Evolutionary conservation across 1,284 basidiomycete genomes (phyloP), one percentile per base, ranked within the genome.

Genomic region (Moesziomyces aphidis): DNA sequence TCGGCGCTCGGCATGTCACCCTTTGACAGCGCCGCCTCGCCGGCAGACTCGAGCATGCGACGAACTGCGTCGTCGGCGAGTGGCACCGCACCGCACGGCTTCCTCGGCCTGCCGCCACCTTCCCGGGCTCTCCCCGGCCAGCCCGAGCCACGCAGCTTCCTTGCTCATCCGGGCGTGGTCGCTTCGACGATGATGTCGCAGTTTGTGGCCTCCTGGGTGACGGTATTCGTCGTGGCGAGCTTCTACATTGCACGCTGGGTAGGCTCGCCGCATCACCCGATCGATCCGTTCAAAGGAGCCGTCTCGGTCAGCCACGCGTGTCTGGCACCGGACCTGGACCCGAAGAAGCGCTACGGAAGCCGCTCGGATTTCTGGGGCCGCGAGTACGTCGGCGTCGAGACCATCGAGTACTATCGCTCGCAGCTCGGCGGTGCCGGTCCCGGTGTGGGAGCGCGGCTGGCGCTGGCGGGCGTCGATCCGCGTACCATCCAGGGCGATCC

Each of bases 161-260:
- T 81, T 24, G 69, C 78, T 7, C 84, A 85, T 54, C 84, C 84
- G 1, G 84, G 84, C 28, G 81, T 85, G 13, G 83, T 85, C 9
- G 83, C 83, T 9, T 83, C 76, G 21, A 81, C 77, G 48, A 85
- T 85, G 69, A 82, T 85, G 55, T 73, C 77, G 31, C 81, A 77
- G 21, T 80, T 80, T 24, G 77, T 84, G 21, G 76, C 76, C 19
- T 58, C 63, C 15, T 69, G 77, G 50, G 58, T 82, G 49, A 67
- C 74, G 23, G 44, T 67, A 17, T 64, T 75, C 36, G 83, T 83
- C 65, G 70, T 76, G 31, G 50, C 72, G 11, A 76, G 69, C 39
- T 84, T 84, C 58, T 83, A 83, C 50, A 22, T 83, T 22, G 80
- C 83, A 6, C 80, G 83, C 34, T 82, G 73, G 77, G 70, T 79